A percentile compares a stretch with the other conserved stretches of the same genome.
Evolutionary conservation across 805 yeast species (phyloP).

Genomic region (Barnettozyma californica): DNA sequence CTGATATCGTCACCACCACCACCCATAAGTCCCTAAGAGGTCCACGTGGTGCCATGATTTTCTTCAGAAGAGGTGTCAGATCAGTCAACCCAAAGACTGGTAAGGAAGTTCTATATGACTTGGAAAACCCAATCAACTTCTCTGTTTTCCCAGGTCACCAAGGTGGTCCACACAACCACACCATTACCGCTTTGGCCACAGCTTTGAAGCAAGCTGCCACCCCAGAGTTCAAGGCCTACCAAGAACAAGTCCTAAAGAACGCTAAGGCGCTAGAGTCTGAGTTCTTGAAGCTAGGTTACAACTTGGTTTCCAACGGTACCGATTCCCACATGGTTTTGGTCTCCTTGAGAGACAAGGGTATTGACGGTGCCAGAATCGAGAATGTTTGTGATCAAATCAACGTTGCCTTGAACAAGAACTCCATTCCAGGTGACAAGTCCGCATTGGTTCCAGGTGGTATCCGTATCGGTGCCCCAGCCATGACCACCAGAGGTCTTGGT

Average conservation of each 20-base stretch:
- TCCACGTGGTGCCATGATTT: constrained; percentile 98
- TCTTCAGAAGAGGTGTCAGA: constrained; percentile 92
- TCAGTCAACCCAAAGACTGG: constrained; percentile 70
- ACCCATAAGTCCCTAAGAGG: constrained; percentile 98
- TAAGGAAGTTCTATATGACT: constrained; percentile 76
- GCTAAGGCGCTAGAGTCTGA: constrained; percentile 73
- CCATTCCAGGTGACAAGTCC: constrained; percentile 93
- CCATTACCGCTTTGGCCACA: constrained; percentile 92
- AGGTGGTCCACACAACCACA: constrained; percentile 99
- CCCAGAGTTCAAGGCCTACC: constrained; percentile 86
- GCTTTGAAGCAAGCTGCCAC: constrained; percentile 89
- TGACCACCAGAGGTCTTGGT: constrained; percentile 93
- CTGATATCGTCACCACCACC: constrained; percentile 96
- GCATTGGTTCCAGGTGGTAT: constrained; percentile 95
- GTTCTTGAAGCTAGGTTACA: constrained; percentile 57
- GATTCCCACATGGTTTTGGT: constrained; percentile 90
- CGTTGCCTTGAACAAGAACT: constrained; percentile 93
- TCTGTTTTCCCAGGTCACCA: constrained; percentile 99
- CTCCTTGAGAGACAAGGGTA: constrained; percentile 64
- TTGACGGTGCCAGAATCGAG: constrained; percentile 97
- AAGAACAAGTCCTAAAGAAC: constrained; percentile 73
- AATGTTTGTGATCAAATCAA: constrained; percentile 82
- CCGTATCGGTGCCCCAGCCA: constrained; percentile 97
- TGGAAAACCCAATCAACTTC: constrained; percentile 89
- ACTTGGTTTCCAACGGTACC: constrained; percentile 87